These are phyloP conservation scores for Closterium sp. DNA, from an alignment of 139 green algal genomes.

Conservation along the genomic window DNA sequence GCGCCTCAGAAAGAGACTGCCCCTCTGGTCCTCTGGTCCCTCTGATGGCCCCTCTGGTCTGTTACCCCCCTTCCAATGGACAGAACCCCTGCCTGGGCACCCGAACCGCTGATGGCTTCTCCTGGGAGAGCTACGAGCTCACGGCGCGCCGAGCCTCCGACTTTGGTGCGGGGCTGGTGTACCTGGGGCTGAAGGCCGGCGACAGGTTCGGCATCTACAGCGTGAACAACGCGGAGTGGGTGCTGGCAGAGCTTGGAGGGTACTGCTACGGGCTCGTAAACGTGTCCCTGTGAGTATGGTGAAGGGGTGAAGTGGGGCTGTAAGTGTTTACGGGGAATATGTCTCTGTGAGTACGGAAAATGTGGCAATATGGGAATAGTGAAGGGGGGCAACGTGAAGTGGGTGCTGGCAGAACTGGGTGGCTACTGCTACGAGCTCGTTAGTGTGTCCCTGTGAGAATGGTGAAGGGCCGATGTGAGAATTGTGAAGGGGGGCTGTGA, in stretches of 20 bases:
- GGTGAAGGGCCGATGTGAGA: background rate
- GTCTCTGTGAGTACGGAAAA: too few relatives aligned
- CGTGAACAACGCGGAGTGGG: constrained; percentile 13
- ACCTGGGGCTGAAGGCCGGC: constrained; percentile 3
- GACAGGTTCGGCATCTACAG: constrained; percentile 28
- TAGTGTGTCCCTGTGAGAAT: constrained; percentile 8
- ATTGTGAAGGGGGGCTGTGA: background rate
- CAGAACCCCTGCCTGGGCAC: constrained; percentile 15
- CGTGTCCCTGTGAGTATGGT: constrained; percentile 14
- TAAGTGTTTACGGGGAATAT: too few relatives aligned
- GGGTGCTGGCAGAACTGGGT: constrained; percentile 1
- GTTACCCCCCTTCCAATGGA: background rate
- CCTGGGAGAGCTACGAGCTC: background rate
- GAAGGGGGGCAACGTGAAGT: constrained; percentile 3
- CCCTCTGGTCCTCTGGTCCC: too few relatives aligned
- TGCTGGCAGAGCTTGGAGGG: background rate
- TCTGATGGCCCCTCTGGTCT: background rate
- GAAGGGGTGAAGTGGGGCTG: too few relatives aligned
- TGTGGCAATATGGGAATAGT: too few relatives aligned
- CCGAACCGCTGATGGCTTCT: constrained; percentile 9
- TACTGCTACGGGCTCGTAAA: background rate
- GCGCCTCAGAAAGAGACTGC: too few relatives aligned
- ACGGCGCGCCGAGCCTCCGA: background rate
- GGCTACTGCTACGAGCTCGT: background rate
- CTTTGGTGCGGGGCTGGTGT: constrained; percentile 11